Conservation (phyloP, 2,329 filamentous ascomycete species). For the Apiospora phragmitis region DNA sequence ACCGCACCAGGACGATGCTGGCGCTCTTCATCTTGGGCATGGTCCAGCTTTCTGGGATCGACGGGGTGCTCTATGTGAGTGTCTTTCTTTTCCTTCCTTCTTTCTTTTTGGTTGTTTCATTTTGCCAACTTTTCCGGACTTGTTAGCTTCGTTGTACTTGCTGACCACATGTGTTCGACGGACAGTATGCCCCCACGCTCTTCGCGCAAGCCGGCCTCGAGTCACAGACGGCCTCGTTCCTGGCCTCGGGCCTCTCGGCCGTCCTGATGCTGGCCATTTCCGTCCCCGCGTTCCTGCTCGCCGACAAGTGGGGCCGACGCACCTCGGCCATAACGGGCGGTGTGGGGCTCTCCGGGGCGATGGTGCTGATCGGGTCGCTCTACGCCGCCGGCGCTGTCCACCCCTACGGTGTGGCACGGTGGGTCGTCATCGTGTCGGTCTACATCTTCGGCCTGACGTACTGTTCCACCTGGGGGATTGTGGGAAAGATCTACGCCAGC, state of each 20-base stretch:
- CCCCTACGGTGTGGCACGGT: constrained; percentile 40
- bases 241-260: constrained; percentile 62
- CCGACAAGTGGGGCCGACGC: constrained; percentile 58
- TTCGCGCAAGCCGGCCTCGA: constrained; percentile 61
- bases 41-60: constrained; percentile 62
- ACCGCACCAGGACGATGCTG: constrained; percentile 30
- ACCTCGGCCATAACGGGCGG: constrained; percentile 56
- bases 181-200: constrained; percentile 58
- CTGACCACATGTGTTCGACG: background rate
- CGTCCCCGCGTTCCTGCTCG: constrained; percentile 55
- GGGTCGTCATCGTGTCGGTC: constrained; percentile 51
- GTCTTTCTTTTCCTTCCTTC: too few species aligned
- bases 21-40: constrained; percentile 56
- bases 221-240: constrained; percentile 53
- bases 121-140: background rate
- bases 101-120: too few species aligned
- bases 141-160: too few species aligned
- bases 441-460: constrained; percentile 51
- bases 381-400: constrained; percentile 50
- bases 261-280: constrained; percentile 59
- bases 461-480: constrained; percentile 53
- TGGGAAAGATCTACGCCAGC: constrained; percentile 55
- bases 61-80: constrained; percentile 60
- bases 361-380: constrained; percentile 54
- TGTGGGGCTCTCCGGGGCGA: constrained; percentile 46